Evolutionary conservation across 345 rosid genomes (phyloP).

Genomic region (Kernera saxatilis): DNA sequence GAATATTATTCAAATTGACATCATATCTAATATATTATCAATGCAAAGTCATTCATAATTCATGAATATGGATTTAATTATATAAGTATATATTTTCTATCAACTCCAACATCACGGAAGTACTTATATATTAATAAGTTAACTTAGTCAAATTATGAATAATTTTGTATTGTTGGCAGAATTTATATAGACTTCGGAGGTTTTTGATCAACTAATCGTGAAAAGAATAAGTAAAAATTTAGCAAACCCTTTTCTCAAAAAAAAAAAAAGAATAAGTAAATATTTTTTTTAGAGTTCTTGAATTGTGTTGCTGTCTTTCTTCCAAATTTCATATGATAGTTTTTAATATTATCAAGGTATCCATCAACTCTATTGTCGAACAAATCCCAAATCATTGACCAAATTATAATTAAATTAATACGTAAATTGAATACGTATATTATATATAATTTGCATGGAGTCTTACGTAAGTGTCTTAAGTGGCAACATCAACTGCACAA

Average conservation of each 20-base stretch:
- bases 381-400: conserved; percentile 11
- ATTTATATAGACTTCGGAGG: background rate
- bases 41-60: background rate
- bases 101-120: background rate
- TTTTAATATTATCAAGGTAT: conserved; percentile 11
- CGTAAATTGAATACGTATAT: background rate
- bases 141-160: background rate
- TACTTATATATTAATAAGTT: background rate
- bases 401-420: background rate
- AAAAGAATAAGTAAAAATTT: background rate
- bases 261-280: background rate
- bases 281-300: conserved; percentile 23
- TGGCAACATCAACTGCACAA: conserved; percentile 33
- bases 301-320: conserved; percentile 17
- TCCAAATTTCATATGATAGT: background rate
- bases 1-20: background rate
- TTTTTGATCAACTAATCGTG: conserved; percentile 16
- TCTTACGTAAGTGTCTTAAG: conserved; percentile 29
- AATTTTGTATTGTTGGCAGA: background rate
- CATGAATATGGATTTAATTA: background rate
- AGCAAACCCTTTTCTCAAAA: no score
- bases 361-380: conserved; percentile 26
- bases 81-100: background rate
- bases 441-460: conserved; percentile 21
- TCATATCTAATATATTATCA: background rate